Conservation (phyloP, 2,329 filamentous ascomycete species). For the Neofusicoccum parvum region DNA sequence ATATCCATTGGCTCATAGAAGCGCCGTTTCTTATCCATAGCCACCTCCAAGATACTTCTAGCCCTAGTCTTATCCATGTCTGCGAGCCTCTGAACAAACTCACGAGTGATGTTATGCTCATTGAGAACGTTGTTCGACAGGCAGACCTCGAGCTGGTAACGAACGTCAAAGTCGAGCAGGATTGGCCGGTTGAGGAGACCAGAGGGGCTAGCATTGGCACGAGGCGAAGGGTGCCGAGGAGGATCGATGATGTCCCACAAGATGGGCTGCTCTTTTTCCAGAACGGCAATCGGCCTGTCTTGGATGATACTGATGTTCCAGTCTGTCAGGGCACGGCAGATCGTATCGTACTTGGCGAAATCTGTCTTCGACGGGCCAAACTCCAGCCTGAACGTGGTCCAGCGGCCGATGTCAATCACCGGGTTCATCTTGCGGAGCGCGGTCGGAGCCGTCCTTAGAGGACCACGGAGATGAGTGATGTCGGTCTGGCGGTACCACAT, state of each 20-base stretch:
- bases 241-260: conserved; percentile 32
- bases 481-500: conserved; percentile 67
- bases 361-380: conserved; percentile 43
- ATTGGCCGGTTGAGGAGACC: background rate
- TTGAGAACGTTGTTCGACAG: conserved; percentile 77
- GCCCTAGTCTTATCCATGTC: conserved; percentile 57
- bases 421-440: conserved; percentile 42
- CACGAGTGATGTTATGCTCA: conserved; percentile 69
- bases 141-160: conserved; percentile 92
- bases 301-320: conserved; percentile 67
- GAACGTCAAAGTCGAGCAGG: conserved; percentile 67
- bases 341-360: conserved; percentile 41
- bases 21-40: conserved; percentile 64
- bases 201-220: background rate
- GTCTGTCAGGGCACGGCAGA: conserved; percentile 64
- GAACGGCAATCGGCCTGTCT: conserved; percentile 47
- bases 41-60: conserved; percentile 70
- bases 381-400: conserved; percentile 61
- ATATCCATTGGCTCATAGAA: conserved; percentile 73
- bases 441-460: conserved; percentile 40
- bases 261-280: conserved; percentile 23
- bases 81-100: conserved; percentile 68
- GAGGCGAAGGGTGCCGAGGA: background rate
- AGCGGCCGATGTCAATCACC: conserved; percentile 51
- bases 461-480: conserved; percentile 49